Base-by-base conservation (phyloP, 1,284 basidiomycete species). In the Irpex rosettiformis region DNA sequence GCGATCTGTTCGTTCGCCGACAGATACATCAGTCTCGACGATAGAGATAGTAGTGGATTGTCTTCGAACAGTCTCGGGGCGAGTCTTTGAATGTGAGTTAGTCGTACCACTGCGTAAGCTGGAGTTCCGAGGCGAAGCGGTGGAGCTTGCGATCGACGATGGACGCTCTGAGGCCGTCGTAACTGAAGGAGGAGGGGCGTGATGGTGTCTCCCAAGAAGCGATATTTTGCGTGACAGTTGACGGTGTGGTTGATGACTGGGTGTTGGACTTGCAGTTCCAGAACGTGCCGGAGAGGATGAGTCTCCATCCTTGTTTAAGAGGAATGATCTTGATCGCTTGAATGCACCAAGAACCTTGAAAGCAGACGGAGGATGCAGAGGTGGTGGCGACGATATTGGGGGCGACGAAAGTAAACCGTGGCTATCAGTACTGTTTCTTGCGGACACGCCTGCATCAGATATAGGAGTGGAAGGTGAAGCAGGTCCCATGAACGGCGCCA, bases 301-400 rank as follows among this genome's bases (percentile, higher is more conserved):
- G 25, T 66, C 61, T 27, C 65, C 61, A 16, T 70, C 67, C 53
- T 75, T 72, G 2, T 67, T 69, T 1, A 68, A 63, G 24, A 73
- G 58, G 1, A 70, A 70, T 18, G 83, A 81, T 52, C 79, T 77
- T 18, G 88, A 86, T 40, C 82, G 81, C 65, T 83, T 88, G 70
- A 89, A 88, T 4, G 79, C 81, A 21, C 75, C 73, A 57, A 86
- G 77, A 61, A 88, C 83, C 67, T 81, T 89, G 74, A 85, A 87
- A 4, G 81, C 84, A 2, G 79, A 80, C 4, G 85, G 80, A 10
- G 82, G 75, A 61, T 79, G 78, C 21, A 61, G 48, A 3, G 55
- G 18, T 1, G 61, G 51, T 18, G 63, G 24, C n/a, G 68, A 62
- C 10, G 67, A 58, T 2, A 69, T n/a, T n/a, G n/a, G 64, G 21